Evolutionary conservation across 2,329 filamentous ascomycete genomes (phyloP).

Genomic region (Alternaria alternata): DNA sequence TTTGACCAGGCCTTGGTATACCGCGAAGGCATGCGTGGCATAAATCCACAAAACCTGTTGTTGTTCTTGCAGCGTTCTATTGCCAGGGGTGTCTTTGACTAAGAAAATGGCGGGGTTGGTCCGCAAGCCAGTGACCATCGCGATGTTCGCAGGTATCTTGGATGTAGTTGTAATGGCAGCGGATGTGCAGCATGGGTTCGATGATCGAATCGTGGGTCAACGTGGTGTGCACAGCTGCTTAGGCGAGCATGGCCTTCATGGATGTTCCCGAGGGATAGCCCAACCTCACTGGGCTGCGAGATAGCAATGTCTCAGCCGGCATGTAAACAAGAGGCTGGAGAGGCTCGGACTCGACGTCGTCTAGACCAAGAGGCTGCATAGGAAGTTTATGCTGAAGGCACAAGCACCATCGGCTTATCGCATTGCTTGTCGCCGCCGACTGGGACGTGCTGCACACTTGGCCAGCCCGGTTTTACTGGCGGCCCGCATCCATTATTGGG

Average conservation of each 20-base stretch:
- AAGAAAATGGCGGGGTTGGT: constrained; percentile 4
- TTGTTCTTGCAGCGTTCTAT: background rate
- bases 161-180: constrained; percentile 6
- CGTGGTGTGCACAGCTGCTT: constrained; percentile 1
- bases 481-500: constrained; percentile 15
- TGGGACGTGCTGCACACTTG: constrained; percentile 12
- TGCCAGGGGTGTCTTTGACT: background rate
- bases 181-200: constrained; percentile 1
- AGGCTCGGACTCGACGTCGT: constrained; percentile 2
- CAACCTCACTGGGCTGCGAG: constrained; percentile 8
- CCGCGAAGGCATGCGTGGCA: background rate
- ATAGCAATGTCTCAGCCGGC: constrained; percentile 9
- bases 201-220: constrained; percentile 4
- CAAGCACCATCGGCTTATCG: constrained; percentile 13
- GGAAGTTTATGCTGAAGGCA: constrained; percentile 6
- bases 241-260: constrained; percentile 9
- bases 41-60: background rate
- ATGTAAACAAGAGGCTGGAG: constrained; percentile 15
- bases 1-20: background rate
- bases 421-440: constrained; percentile 6
- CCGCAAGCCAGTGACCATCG: background rate
- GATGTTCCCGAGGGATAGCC: constrained; percentile 8
- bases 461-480: constrained; percentile 9
- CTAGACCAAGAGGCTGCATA: background rate
- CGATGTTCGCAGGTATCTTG: background rate